Evolutionary conservation across 2,329 filamentous ascomycete genomes (phyloP).

Genomic region (Aspergillus japonicus): DNA sequence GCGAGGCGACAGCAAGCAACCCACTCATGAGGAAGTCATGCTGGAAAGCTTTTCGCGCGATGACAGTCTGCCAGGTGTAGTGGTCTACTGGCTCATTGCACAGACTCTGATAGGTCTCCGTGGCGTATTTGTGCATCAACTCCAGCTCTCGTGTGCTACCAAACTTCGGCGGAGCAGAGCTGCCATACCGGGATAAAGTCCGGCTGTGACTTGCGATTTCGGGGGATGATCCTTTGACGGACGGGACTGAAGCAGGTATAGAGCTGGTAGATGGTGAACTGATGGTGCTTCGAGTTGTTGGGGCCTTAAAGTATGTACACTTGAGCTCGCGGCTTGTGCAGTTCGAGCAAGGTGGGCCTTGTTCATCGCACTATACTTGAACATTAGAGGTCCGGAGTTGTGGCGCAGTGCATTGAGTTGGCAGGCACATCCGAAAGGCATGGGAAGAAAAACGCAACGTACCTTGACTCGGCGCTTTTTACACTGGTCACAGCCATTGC

Average conservation of each 20-base stretch:
- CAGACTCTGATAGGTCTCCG: conserved; percentile 46
- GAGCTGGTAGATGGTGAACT: conserved; percentile 10
- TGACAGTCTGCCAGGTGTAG: conserved; percentile 40
- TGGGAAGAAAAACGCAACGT: conserved; percentile 3
- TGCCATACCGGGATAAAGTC: neutral
- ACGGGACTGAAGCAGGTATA: neutral
- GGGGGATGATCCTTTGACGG: neutral
- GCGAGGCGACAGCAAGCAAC: conserved; percentile 40
- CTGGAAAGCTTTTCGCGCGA: conserved; percentile 41
- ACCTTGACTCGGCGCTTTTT: conserved; percentile 45
- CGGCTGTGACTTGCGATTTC: neutral
- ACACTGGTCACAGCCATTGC: conserved; percentile 43
- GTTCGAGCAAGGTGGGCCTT: conserved; percentile 40
- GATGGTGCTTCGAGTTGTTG: conserved; percentile 14
- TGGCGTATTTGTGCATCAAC: conserved; percentile 54
- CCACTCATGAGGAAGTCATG: conserved; percentile 45
- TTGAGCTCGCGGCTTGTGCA: conserved; percentile 37
- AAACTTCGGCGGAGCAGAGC: conserved; percentile 8
- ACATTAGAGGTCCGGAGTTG: conserved; percentile 3
- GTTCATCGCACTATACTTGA: conserved; percentile 38
- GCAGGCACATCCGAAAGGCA: neutral
- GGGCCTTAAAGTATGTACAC: conserved; percentile 31
- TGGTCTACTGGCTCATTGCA: conserved; percentile 32
- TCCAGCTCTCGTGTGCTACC: conserved; percentile 44
- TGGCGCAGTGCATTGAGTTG: neutral